Conservation (phyloP, 768 basidiomycete genomes). For the Boletus barrowsii region DNA sequence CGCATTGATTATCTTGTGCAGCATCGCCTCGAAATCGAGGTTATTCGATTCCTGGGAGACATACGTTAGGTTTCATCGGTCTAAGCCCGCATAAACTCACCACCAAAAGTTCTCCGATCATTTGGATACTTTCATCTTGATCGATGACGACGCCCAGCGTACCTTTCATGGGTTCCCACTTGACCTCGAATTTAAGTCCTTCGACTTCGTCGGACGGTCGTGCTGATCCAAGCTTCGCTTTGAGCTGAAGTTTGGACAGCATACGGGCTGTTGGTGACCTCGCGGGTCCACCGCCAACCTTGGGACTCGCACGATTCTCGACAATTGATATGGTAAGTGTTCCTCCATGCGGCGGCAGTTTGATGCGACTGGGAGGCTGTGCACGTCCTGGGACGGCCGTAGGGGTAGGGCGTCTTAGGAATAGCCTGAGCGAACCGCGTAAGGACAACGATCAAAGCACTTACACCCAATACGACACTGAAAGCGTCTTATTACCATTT, state of each 20-base stretch:
- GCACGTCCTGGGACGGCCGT: conserved; percentile 29
- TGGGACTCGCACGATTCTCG: conserved; percentile 42
- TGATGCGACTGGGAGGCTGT: conserved; percentile 30
- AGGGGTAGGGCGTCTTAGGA: conserved; percentile 38
- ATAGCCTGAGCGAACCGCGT: not conserved
- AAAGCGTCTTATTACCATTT: conserved; percentile 62
- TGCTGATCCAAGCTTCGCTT: conserved; percentile 52
- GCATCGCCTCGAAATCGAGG: conserved; percentile 71
- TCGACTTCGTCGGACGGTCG: conserved; percentile 76
- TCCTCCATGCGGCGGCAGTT: conserved; percentile 64
- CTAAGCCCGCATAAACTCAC: conserved; percentile 42
- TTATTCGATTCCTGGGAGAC: conserved; percentile 54
- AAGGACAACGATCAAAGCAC: conserved; percentile 22
- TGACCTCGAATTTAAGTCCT: conserved; percentile 60
- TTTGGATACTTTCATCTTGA: conserved; percentile 42
- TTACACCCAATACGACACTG: conserved; percentile 87
- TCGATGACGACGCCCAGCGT: conserved; percentile 62
- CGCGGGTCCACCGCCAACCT: conserved; percentile 43
- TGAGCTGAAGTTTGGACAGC: conserved; percentile 60
- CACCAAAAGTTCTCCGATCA: conserved; percentile 44
- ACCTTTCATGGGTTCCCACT: conserved; percentile 72
- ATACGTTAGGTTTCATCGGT: not conserved
- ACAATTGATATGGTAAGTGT: conserved; percentile 69
- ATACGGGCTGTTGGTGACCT: conserved; percentile 53
- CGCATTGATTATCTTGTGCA: conserved; percentile 57